Evolutionary conservation across 106 monocot species (phyloP), one percentile per base, ranked within the genome.

Genomic region (Narthecium ossifragum): DNA sequence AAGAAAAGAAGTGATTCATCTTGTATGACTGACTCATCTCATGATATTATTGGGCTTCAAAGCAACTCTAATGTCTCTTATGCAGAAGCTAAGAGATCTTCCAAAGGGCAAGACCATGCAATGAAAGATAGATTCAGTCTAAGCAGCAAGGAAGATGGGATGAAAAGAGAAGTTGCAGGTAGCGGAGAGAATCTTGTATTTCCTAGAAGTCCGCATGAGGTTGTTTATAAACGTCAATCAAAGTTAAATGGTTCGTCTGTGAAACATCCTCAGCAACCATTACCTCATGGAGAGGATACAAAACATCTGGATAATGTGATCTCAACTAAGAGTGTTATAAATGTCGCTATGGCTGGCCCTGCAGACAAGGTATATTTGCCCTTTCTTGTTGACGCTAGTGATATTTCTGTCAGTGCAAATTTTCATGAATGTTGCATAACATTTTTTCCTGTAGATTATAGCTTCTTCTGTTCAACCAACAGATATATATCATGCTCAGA

Each of bases 281-380:
- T 26, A 26, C 12, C 3, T 49, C 15, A 23, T n/a, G 30, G 11
- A 12, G 55, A 13, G 32, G 53, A 54, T 28, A 15, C 34, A 26
- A 34, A 24, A 22, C 20, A 24, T 10, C 23, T 6, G 3, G 1
- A n/a, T n/a, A n/a, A n/a, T n/a, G n/a, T n/a, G n/a, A n/a, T n/a
- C n/a, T n/a, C 51, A 15, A 4, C 14, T 26, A 21, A 55, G 27
- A 30, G 4, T 54, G 41, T 26, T 39, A 10, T 5, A 39, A 13
- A 18, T 39, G 6, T 43, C 31, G 27, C 29, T 45, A 7, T 1
- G 2, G 20, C 54, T 66, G 66, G 30, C 38, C 45, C 3, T 55
- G 23, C 36, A 21, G 45, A 66, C 43, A 45, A 66, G 66, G 66
- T 66, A 66, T 66, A 20, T 49, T 9, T 23, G 5, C 4, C 9